These are phyloP conservation scores for Dacryopinax primogenitus DNA, from an alignment of 768 basidiomycete genomes.

Conservation along the genomic window DNA sequence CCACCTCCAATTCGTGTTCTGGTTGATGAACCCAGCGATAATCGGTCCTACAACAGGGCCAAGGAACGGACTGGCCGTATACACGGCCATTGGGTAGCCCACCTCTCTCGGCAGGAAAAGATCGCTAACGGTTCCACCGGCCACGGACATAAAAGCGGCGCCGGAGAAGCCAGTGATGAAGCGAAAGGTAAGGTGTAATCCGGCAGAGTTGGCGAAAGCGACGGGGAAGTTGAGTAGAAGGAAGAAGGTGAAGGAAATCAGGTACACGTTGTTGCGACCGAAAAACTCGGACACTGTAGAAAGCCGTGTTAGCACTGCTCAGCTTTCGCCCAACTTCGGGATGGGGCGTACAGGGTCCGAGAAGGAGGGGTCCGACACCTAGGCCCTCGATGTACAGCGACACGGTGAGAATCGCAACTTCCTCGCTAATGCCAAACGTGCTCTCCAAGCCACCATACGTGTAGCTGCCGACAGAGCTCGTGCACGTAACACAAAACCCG, in stretches of 20 bases:
- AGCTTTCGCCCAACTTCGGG: not conserved
- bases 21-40: slow-evolving; percentile 37
- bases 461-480: slow-evolving; percentile 26
- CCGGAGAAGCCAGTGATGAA: slow-evolving; percentile 45
- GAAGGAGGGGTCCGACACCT: slow-evolving; percentile 25
- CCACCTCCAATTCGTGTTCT: slow-evolving; percentile 61
- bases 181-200: slow-evolving; percentile 49
- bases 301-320: not conserved
- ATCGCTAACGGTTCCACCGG: slow-evolving; percentile 49
- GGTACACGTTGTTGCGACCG: slow-evolving; percentile 54
- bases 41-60: slow-evolving; percentile 48
- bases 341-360: slow-evolving; percentile 29
- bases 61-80: slow-evolving; percentile 42
- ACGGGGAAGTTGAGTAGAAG: slow-evolving; percentile 56
- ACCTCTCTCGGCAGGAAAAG: slow-evolving; percentile 44
- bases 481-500: slow-evolving; percentile 26
- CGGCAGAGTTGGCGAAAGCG: slow-evolving; percentile 45
- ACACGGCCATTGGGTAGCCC: slow-evolving; percentile 44
- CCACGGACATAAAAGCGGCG: slow-evolving; percentile 47
- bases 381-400: slow-evolving; percentile 35
- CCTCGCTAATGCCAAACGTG: slow-evolving; percentile 15
- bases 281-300: slow-evolving; percentile 35
- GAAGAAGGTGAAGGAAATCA: slow-evolving; percentile 45
- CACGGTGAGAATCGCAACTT: slow-evolving; percentile 40
- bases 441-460: not conserved